phyloP scores from a whole-genome alignment of 2,329 filamentous ascomycete genomes.

The Trichoderma sp. region DNA sequence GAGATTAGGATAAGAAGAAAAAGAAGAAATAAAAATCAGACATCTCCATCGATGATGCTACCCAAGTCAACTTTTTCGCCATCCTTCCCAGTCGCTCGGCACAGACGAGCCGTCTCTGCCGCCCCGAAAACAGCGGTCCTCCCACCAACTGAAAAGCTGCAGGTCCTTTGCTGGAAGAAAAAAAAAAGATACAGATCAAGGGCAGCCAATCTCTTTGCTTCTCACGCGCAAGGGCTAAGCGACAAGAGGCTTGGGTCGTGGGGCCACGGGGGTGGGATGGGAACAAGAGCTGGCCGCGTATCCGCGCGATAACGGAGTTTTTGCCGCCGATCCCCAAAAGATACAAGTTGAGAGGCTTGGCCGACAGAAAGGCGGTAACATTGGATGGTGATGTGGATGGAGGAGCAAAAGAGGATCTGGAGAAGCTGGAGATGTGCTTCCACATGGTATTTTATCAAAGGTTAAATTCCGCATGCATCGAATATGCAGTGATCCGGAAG shows the following conservation, averaged over 20 bases:
- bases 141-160: not conserved
- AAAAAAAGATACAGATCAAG: not conserved
- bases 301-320: constrained; percentile 18
- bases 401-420: not conserved
- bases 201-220: constrained; percentile 9
- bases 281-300: not conserved
- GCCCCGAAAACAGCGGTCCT: not conserved
- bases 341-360: not conserved
- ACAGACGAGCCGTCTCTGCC: constrained; percentile 16
- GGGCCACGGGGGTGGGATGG: constrained; percentile 17
- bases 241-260: constrained; percentile 12
- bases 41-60: constrained; percentile 22
- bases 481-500: not conserved
- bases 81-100: constrained; percentile 22
- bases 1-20: not conserved
- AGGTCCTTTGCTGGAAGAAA: not conserved
- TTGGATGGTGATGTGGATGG: not conserved
- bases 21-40: not conserved
- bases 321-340: not conserved
- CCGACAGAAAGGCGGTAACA: not conserved
- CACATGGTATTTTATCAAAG: not conserved
- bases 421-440: not conserved
- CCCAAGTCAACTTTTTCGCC: constrained; percentile 22
- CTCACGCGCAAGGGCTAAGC: constrained; percentile 11
- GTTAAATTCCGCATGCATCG: not conserved